phyloP scores from a whole-genome alignment of 805 yeast species.

The Starmera caribaea region DNA sequence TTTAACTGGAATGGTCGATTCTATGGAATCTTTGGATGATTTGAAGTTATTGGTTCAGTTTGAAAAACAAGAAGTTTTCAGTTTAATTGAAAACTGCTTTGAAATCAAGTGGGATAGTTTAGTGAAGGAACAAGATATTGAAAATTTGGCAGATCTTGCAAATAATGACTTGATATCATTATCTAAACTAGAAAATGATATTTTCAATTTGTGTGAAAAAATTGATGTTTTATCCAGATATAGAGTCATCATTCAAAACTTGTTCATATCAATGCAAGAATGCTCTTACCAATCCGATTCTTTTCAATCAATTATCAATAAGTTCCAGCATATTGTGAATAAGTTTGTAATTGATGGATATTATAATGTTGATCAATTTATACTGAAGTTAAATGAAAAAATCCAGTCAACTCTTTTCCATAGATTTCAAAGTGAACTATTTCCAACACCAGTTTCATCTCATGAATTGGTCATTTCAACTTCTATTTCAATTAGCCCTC shows the following conservation, averaged over 20 bases:
- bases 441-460: slow-evolving; percentile 3
- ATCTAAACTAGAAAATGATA: slow-evolving; percentile 21
- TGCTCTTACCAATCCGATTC: slow-evolving; percentile 17
- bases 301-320: slow-evolving; percentile 14
- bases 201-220: slow-evolving; percentile 21
- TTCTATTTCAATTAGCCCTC: slow-evolving; percentile 29
- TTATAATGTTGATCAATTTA: slow-evolving; percentile 23
- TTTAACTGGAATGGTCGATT: slow-evolving; percentile 23
- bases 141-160: slow-evolving; percentile 22
- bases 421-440: slow-evolving; percentile 16
- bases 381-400: slow-evolving; percentile 23
- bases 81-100: slow-evolving; percentile 24
- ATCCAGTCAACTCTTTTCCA: slow-evolving; percentile 19
- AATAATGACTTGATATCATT: slow-evolving; percentile 22
- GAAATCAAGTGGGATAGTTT: slow-evolving; percentile 45
- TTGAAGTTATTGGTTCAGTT: slow-evolving; percentile 30
- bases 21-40: slow-evolving; percentile 28
- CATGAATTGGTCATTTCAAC: slow-evolving; percentile 30
- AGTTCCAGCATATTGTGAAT: slow-evolving; percentile 28
- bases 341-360: slow-evolving; percentile 27
- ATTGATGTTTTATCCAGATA: slow-evolving; percentile 19
- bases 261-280: slow-evolving; percentile 15
- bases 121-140: slow-evolving; percentile 38
- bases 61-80: slow-evolving; percentile 24
- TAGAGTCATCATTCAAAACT: slow-evolving; percentile 15